These are phyloP conservation scores for Globisporangium acanthophoron DNA, from an alignment of 352 stramenopile genomes.

Conservation along the genomic window DNA sequence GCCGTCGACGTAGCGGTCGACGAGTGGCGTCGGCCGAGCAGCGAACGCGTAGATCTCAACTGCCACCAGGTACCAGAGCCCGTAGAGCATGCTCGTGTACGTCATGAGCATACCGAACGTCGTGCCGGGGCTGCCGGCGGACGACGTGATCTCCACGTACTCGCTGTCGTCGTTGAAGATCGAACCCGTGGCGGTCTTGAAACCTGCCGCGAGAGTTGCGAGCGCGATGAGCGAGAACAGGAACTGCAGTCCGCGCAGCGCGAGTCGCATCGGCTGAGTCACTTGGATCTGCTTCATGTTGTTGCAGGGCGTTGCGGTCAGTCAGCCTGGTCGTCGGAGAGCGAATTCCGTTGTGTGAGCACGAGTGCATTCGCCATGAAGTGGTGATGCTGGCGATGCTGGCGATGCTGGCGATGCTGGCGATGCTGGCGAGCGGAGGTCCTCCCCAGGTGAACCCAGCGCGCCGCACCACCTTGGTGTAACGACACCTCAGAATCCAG, in stretches of 20 bases:
- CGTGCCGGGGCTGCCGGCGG: constrained; percentile 26
- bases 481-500: too few relatives aligned
- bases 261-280: constrained; percentile 13
- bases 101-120: constrained; percentile 58
- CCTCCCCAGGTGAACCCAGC: not conserved
- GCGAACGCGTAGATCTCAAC: constrained; percentile 38
- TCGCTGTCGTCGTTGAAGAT: not conserved
- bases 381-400: not conserved
- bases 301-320: not conserved
- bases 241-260: constrained; percentile 42
- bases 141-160: constrained; percentile 8
- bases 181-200: constrained; percentile 5
- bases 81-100: constrained; percentile 61
- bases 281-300: not conserved
- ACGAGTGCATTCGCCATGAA: too few relatives aligned
- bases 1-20: constrained; percentile 29
- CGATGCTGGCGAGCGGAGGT: not conserved
- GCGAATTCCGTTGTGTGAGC: not conserved
- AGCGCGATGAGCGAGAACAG: constrained; percentile 52
- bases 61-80: constrained; percentile 35
- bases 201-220: constrained; percentile 33
- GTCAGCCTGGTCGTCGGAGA: not conserved
- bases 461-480: too few relatives aligned
- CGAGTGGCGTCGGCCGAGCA: constrained; percentile 16
- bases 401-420: too few relatives aligned